Base-by-base conservation (phyloP, 345 rosid genomes). In the Luvunga scandens region DNA sequence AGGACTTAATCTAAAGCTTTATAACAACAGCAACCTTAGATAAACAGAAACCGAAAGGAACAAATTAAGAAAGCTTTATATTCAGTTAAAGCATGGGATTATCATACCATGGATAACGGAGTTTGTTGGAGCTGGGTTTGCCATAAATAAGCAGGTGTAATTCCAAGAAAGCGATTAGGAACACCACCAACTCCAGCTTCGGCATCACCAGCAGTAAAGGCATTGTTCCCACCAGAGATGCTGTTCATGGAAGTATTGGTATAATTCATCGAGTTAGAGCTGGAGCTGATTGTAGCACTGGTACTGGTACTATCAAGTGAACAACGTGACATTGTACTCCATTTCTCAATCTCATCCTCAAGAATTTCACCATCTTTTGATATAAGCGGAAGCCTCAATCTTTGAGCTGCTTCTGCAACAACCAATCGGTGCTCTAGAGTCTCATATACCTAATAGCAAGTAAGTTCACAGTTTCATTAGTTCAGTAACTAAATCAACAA, bases 381-480 rank as follows among this genome's bases (percentile, higher is more conserved):
- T 81, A 96, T 92, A 24, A 92, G 91, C 75, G 99, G 99, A 79
- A 96, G 93, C 83, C 98, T 91, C 79, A 96, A 83, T 69, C 91
- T 96, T 84, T 94, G 97, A 78, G 98, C 97, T 25, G 97, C 97
- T 88, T 96, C 99, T 31, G 99, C 95, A 67, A 96, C 97, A 79
- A 89, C 93, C 82, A 96, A 77, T 31, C 94, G 91, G 76, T 94
- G 98, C 87, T 96, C 98, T 75, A 96, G 85, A 72, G 84, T 89
- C 88, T 94, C 97, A 73, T 91, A 94, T 77, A 91, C 97, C 99
- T 96, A 81, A 42, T 24, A 33, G 73, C 18, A 61, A 33, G 60
- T 28, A 73, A 50, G 22, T 24, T 34, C 59, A 38, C 9, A n/a
- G 2, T 38, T 69, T 13, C 3, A 18, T 45, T 45, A 45, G 50